A percentile compares a stretch with the other conserved stretches of the same genome.
Conservation (phyloP, 2,329 filamentous ascomycete species). For the Paecilomyces dactylethromorphus region DNA sequence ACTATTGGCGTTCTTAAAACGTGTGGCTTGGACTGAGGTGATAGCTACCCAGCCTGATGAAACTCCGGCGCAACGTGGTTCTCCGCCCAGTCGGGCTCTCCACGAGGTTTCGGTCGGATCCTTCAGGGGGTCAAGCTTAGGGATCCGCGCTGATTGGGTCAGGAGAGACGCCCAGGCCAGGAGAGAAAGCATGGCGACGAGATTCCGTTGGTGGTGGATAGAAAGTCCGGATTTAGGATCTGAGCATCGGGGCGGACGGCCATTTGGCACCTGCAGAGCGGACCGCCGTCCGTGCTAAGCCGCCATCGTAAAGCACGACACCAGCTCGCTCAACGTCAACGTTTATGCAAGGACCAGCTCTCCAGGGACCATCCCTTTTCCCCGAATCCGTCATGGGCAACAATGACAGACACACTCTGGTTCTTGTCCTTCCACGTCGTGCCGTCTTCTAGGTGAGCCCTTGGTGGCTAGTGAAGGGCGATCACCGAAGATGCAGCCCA, state of each 20-base stretch:
- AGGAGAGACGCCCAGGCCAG: neutral
- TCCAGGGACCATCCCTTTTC: neutral
- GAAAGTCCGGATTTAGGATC: neutral
- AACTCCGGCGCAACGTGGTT: neutral
- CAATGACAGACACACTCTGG: neutral
- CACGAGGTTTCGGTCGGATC: neutral
- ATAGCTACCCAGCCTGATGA: neutral
- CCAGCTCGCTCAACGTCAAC: neutral
- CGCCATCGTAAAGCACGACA: neutral
- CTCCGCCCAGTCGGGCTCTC: neutral
- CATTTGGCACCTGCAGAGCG: neutral
- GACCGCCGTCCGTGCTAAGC: neutral
- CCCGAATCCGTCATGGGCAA: neutral
- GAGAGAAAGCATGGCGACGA: neutral
- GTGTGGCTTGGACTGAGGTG: neutral
- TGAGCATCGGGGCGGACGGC: neutral
- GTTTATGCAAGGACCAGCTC: neutral
- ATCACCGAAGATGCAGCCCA: constrained; percentile 9
- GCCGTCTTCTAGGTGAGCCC: neutral
- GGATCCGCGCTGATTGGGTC: neutral
- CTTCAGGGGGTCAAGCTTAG: neutral
- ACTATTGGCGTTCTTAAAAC: neutral
- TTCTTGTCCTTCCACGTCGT: neutral
- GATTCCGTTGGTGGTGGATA: neutral
- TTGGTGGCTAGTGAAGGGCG: neutral